phyloP scores from a whole-genome alignment of 140 eudicot species.

The Senecio squalidus region DNA sequence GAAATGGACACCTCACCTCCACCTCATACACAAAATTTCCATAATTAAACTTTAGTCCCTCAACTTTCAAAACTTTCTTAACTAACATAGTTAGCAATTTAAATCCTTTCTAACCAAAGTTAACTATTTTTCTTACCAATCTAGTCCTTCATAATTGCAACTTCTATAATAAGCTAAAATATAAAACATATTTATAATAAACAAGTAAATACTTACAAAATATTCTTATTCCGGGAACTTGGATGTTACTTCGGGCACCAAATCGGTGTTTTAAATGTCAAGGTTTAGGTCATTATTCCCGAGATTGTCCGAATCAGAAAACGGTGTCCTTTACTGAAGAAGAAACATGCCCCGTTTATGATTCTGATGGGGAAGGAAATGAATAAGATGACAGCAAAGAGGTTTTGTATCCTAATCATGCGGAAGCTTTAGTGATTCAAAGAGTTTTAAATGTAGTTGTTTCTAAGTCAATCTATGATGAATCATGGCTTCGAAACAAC shows the following conservation, averaged over 20 bases:
- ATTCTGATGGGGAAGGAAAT: background rate
- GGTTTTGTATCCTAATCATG: background rate
- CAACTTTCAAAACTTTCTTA: too few relatives aligned
- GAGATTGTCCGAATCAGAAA: background rate
- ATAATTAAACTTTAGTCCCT: too few relatives aligned
- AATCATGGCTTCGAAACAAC: background rate
- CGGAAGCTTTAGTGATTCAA: background rate
- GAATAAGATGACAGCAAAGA: background rate
- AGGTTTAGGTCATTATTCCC: background rate
- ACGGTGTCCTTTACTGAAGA: background rate
- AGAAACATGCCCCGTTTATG: background rate
- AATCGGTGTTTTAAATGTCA: background rate
- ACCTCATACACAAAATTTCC: too few relatives aligned
- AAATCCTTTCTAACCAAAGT: too few relatives aligned
- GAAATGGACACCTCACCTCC: too few relatives aligned
- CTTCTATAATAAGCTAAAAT: too few relatives aligned
- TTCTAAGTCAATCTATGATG: background rate
- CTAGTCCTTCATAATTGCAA: too few relatives aligned
- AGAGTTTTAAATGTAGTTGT: background rate
- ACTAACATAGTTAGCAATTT: too few relatives aligned
- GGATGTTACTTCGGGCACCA: slow-evolving; percentile 1
- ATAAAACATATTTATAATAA: too few relatives aligned
- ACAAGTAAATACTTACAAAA: too few relatives aligned
- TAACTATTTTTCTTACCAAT: too few relatives aligned
- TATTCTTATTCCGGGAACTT: too few relatives aligned